Conservation (phyloP, 2,329 filamentous ascomycete species). For the Cercospora beticola region DNA sequence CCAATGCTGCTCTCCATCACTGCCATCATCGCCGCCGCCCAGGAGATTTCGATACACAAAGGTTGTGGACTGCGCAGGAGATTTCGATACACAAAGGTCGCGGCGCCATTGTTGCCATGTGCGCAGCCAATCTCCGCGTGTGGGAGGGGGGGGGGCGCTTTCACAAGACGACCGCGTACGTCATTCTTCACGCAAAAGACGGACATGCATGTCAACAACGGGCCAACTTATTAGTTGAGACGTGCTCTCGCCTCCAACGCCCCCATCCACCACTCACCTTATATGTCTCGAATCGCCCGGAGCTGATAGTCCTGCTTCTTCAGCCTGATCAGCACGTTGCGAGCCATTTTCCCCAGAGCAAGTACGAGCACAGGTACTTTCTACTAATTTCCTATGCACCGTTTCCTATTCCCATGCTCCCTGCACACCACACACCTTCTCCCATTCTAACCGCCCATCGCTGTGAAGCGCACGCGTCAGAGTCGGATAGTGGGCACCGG, state of each 20-base stretch:
- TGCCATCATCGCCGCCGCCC: neutral
- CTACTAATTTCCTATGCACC: neutral
- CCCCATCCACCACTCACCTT: neutral
- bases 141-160: neutral
- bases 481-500: neutral
- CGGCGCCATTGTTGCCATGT: neutral
- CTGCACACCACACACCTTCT: neutral
- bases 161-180: neutral
- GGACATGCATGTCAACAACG: neutral
- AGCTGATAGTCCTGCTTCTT: neutral
- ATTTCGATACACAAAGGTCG: neutral
- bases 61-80: neutral
- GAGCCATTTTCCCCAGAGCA: neutral
- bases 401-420: constrained; percentile 6
- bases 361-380: neutral
- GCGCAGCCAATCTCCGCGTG: neutral
- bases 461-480: neutral
- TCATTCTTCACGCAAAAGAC: neutral
- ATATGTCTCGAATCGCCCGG: neutral
- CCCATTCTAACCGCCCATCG: neutral
- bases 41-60: neutral
- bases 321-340: neutral
- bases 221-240: neutral
- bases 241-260: neutral
- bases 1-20: neutral